Evolutionary conservation across 768 basidiomycete genomes (phyloP), one percentile per base, ranked within the genome.

Genomic region (Pleurotus djamor): DNA sequence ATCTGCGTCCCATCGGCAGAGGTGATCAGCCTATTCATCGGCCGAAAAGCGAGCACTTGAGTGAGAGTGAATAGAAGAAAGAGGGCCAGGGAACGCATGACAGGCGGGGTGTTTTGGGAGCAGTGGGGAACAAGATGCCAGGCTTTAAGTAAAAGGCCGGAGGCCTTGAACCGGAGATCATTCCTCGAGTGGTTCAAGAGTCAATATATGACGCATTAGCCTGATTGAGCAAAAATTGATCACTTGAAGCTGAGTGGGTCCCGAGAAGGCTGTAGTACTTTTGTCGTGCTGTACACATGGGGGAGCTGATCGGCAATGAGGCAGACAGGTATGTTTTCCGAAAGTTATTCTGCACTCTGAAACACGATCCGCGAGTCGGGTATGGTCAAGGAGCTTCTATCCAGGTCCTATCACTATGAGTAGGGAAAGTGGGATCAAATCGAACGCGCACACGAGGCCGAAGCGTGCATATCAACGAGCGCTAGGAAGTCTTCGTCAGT

Each of bases 1-100:
- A 79, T 70, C 36, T 58, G 60, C 14, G 74, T 74, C 10, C 76
- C 76, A 58, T 77, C 77, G 10, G 66, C 61, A 7, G 75, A 66
- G 17, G 49, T 52, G 34, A 59, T n/a, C 16, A 58, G 44, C 43
- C 45, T 59, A 10, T 41, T 60, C 41, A 41, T 52, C 33, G 50
- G 41, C 54, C 38, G 54, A 8, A 17, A 56, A 14, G 41, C 54
- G 35, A 56, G 41, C 7, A 17, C 45, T 12, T 47, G 45, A 47
- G 45, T 7, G 45, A 47, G 45, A 12, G 16, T 47, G 17, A 17
- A 16, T 10, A 47, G 45, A 12, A 47, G 17, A 9, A 41, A 41
- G 38, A 9, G 9, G 38, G 38, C 7, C 2, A 17, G 17, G 16
- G n/a, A 47, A 17, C n/a, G 10, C 45, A 17, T 14, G 7, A 17